Base-by-base conservation (phyloP, 169 alveolate genomes). In the Plasmodium knowlesi region DNA sequence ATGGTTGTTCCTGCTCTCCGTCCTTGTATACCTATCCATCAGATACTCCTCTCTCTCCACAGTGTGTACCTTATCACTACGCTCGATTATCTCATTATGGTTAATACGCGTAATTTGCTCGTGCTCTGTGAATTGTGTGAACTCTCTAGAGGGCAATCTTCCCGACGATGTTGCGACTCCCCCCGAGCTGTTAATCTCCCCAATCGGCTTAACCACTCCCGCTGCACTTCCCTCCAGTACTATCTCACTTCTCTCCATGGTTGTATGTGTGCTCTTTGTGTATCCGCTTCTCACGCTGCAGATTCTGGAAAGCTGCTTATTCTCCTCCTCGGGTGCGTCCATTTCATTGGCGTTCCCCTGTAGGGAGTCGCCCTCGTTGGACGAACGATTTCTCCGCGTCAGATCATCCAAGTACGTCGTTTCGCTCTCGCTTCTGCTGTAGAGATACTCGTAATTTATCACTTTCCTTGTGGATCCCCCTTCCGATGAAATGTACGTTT, bases 371-470 rank as follows among this genome's bases (percentile, higher is more conserved):
- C 8, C 90, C 72, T n/a, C 41, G 37, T n/a, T 54, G 37, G 14
- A 22, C 72, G 53, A 22, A 39, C 34, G 80, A 2, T n/a, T 82
- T 19, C 25, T 16, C 81, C 53, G 54, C 73, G 22, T 32, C 41
- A 2, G 39, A 16, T 5, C 12, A 16, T 57, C 53, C 37, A 82
- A 16, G 53, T 53, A 34, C 19, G 5, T 30, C 37, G 41, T 82
- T 82, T 82, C 41, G n/a, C 72, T 82, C 43, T 82, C 73, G 32
- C 41, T 82, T 5, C 71, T 82, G 1, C 41, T 28, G 37, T 82
- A 82, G 12, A 72, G 71, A 25, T 82, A 82, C 22, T 82, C 90
- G 32, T 82, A 82, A 32, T 82, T 82, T 12, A 82, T 39, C 5
- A 53, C 28, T 32, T 57, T 76, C 12, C 22, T 82, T 25, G 50